Conservation (phyloP, 1,284 basidiomycete species). For the Leccinum ponderosum region DNA sequence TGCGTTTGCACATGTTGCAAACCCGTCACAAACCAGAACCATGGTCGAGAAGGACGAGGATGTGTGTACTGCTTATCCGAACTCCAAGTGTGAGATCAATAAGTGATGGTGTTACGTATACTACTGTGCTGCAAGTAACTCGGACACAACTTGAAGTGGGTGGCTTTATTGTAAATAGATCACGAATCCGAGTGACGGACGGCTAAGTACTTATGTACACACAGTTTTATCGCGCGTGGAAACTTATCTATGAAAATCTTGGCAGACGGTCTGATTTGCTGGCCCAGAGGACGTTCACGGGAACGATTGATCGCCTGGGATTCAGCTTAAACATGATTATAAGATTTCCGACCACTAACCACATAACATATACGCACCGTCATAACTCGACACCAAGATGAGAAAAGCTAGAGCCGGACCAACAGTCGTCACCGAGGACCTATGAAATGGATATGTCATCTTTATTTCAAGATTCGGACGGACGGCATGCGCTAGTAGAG, state of each 20-base stretch:
- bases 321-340: neutral
- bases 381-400: neutral
- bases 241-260: neutral
- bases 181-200: neutral
- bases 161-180: neutral
- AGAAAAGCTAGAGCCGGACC: neutral
- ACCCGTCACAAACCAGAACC: neutral
- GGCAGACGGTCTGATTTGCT: neutral
- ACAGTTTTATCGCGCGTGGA: neutral
- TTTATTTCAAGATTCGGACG: neutral
- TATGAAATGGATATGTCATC: neutral
- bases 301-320: neutral
- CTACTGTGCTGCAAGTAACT: neutral
- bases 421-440: neutral
- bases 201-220: neutral
- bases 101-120: too few relatives aligned
- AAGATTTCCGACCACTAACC: neutral
- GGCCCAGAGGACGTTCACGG: too few relatives aligned
- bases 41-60: neutral
- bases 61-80: too few relatives aligned
- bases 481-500: neutral
- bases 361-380: neutral
- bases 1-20: neutral
- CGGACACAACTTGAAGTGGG: neutral
- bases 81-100: neutral